phyloP scores from a whole-genome alignment of 2,329 filamentous ascomycete genomes.

The Botryotinia convoluta region DNA sequence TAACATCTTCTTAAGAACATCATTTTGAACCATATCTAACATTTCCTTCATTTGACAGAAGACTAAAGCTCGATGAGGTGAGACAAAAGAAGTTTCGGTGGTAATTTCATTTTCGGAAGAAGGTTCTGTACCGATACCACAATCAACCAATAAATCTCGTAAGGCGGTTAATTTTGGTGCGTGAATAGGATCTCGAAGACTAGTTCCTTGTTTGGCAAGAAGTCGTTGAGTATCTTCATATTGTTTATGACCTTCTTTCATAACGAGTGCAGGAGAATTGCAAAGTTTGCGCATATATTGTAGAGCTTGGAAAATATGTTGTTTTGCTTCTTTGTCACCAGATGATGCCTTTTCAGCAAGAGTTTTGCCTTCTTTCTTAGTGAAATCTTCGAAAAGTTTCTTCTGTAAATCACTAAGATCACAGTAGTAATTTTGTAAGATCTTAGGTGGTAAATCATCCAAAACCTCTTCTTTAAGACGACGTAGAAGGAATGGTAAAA shows the following conservation, averaged over 20 bases:
- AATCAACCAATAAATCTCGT: conserved; percentile 93
- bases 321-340: conserved; percentile 88
- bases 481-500: conserved; percentile 90
- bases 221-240: conserved; percentile 85
- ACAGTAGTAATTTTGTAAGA: conserved; percentile 98
- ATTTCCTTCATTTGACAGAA: conserved; percentile 99
- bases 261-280: conserved; percentile 93
- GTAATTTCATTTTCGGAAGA: conserved; percentile 52
- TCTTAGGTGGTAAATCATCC: conserved; percentile 95
- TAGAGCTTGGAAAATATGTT: conserved; percentile 97
- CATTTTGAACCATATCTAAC: conserved; percentile 97
- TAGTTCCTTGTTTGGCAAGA: conserved; percentile 74
- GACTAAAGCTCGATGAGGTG: conserved; percentile 90
- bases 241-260: conserved; percentile 88
- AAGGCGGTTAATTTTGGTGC: conserved; percentile 91
- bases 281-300: conserved; percentile 99
- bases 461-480: conserved; percentile 97
- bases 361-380: conserved; percentile 86
- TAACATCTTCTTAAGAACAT: conserved; percentile 86
- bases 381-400: conserved; percentile 95
- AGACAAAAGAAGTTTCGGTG: conserved; percentile 74
- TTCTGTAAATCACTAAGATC: conserved; percentile 93
- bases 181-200: conserved; percentile 79
- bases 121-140: conserved; percentile 79
- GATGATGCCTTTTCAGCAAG: conserved; percentile 79